Evolutionary conservation across 352 stramenopile genomes (phyloP), one percentile per base, ranked within the genome.

Genomic region (Phytophthora multivora): DNA sequence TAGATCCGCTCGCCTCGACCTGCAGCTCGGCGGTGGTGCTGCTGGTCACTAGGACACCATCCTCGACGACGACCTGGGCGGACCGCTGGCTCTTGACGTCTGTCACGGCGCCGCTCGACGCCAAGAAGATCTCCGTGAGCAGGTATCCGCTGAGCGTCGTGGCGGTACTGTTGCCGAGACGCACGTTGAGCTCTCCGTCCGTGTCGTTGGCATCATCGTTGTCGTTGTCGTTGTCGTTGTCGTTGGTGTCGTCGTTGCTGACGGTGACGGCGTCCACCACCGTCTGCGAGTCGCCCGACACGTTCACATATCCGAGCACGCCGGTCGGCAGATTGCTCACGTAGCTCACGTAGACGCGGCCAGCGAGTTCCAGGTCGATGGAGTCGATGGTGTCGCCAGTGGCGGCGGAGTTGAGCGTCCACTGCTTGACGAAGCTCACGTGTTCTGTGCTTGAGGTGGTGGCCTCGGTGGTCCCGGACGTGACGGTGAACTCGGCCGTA

Each of bases 231-330:
- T 53, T n/a, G n/a, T n/a, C n/a, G 49, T 35, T 49, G 19, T 72
- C 52, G 18, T 60, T 51, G 23, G 16, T 28, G 23, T 68, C 59
- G 15, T 62, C 59, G 19, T 70, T 73, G 51, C 23, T 60, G 18
- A 71, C 55, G 0, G 25, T 50, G 15, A 77, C 55, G 2, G 69
- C 65, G 23, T 77, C 56, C 16, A 77, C 65, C 0, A 69, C 53
- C 1, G 51, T 30, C 40, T 71, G 46, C 26, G 65, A 72, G 45
- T 71, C 52, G 9, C 65, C 69, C n/a, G 69, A 69, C 26, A 78
- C 69, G 25, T 72, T 75, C 43, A 78, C 69, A 46, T 78, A 78
- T 2, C 65, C 65, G 15, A 73, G 65, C 18, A 75, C 52, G 5
- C 65, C 66, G 15, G 36, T 66, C 23, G 69, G 51, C 21, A 69